Evolutionary conservation across 371 early-diverging fungal genomes (phyloP), one percentile per base, ranked within the genome.

Genomic region (Mortierella sp.): DNA sequence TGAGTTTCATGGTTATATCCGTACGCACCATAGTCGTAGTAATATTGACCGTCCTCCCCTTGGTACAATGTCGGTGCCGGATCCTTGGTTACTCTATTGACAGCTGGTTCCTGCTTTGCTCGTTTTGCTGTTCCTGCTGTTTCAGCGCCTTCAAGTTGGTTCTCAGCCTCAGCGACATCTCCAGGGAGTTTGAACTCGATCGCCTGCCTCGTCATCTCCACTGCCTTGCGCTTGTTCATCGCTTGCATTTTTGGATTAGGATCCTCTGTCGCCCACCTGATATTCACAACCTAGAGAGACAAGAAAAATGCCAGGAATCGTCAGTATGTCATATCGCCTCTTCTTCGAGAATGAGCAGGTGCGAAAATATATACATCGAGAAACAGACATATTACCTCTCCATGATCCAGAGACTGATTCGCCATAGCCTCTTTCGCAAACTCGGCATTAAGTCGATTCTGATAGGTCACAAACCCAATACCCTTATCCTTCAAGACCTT

Each of bases 391-490:
- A 5, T 51, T 51, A 89, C 88, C 78, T 90, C 94, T 65, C 90
- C 90, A 78, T 91, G 88, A 77, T 97, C 96, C 70, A 97, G 79
- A 18, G 93, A 90, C 76, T 97, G 97, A 71, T 93, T 93, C 82
- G 92, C 91, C 97, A 97, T 97, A 12, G 97, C 97, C 84, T 97
- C 97, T 83, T 95, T 95, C 12, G 97, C 97, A 88, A 97, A 96
- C 88, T 97, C 97, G 4, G 97, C 97, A 81, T 92, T 93, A 27
- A 90, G 82, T 58, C 96, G 89, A 38, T 89, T 88, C 75, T 89
- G 89, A 82, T 95, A 97, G 21, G 94, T 93, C 7, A 97, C 95
- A 89, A 96, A 96, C 2, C 95, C 97, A 29, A 96, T 96, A 21
- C 94, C 95, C 76, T 95, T 94, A 41, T 90, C 89, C 48, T 83